Percentiles rank a stretch among this genome's conserved stretches.
Conservation (phyloP, 805 yeast species). For the Candida nitratophila region DNA sequence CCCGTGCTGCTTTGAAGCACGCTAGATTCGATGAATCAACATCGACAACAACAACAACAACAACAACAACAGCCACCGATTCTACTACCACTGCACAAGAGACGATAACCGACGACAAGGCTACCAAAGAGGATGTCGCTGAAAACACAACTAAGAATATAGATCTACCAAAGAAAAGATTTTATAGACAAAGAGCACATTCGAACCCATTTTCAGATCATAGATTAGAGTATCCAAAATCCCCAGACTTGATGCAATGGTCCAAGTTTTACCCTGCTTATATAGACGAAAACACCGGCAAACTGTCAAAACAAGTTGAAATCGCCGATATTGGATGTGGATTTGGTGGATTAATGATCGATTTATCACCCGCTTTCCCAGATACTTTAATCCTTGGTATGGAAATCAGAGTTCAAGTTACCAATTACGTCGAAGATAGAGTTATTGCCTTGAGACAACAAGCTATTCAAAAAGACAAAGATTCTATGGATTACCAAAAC, state of each 20-base stretch:
- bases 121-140: slow-evolving; percentile 14
- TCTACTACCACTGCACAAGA: no score
- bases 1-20: slow-evolving; percentile 36
- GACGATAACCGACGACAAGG: slow-evolving; percentile 5
- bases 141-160: slow-evolving; percentile 9
- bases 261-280: slow-evolving; percentile 60
- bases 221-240: slow-evolving; percentile 75
- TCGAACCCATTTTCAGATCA: slow-evolving; percentile 97
- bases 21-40: slow-evolving; percentile 34
- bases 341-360: slow-evolving; percentile 83
- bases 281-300: slow-evolving; percentile 32
- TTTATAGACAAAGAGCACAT: slow-evolving; percentile 94
- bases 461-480: slow-evolving; percentile 21
- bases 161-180: slow-evolving; percentile 70
- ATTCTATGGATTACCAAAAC: slow-evolving; percentile 52
- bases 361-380: slow-evolving; percentile 72
- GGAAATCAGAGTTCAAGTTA: slow-evolving; percentile 97
- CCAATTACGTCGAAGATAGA: slow-evolving; percentile 93
- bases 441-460: slow-evolving; percentile 79
- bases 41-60: no score
- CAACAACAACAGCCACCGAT: no score
- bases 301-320: slow-evolving; percentile 53
- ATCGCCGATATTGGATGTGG: slow-evolving; percentile 98
- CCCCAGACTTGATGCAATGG: slow-evolving; percentile 90
- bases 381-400: slow-evolving; percentile 77